A percentile compares a stretch with the other conserved stretches of the same genome.
Evolutionary conservation across 352 stramenopile species (phyloP).

Genomic region (Peronospora tabacina): DNA sequence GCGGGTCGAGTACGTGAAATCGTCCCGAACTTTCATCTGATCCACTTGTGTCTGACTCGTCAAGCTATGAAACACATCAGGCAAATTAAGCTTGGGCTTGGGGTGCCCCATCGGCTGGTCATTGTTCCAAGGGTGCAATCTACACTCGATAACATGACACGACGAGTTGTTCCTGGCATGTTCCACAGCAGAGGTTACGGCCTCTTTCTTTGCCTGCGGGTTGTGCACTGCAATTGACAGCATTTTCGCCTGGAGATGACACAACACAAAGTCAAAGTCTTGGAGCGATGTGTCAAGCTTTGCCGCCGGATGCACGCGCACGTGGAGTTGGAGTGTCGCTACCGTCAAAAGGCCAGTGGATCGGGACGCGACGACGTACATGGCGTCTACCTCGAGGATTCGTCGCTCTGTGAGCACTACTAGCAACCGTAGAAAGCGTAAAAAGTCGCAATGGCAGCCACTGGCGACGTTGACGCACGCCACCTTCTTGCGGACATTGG

Average conservation of each 20-base stretch:
- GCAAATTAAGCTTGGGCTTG: constrained; percentile 37
- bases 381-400: constrained; percentile 31
- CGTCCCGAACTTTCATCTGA: constrained; percentile 65
- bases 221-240: constrained; percentile 31
- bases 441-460: constrained; percentile 43
- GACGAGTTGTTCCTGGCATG: constrained; percentile 32
- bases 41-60: constrained; percentile 45
- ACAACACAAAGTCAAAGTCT: constrained; percentile 54
- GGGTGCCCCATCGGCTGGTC: constrained; percentile 1
- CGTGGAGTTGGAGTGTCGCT: constrained; percentile 46
- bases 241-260: constrained; percentile 44
- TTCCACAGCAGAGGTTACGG: constrained; percentile 17
- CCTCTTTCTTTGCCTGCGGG: constrained; percentile 10
- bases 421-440: constrained; percentile 35
- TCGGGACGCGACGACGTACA: constrained; percentile 35
- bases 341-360: constrained; percentile 6
- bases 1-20: constrained; percentile 46
- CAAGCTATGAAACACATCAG: constrained; percentile 63
- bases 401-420: constrained; percentile 38
- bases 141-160: constrained; percentile 64
- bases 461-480: constrained; percentile 37
- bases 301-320: constrained; percentile 36
- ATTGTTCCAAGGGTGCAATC: constrained; percentile 32
- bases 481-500: constrained; percentile 32
- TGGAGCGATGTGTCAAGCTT: constrained; percentile 25